phyloP scores from a whole-genome alignment of 345 rosid species.

The Erucastrum elatum region DNA sequence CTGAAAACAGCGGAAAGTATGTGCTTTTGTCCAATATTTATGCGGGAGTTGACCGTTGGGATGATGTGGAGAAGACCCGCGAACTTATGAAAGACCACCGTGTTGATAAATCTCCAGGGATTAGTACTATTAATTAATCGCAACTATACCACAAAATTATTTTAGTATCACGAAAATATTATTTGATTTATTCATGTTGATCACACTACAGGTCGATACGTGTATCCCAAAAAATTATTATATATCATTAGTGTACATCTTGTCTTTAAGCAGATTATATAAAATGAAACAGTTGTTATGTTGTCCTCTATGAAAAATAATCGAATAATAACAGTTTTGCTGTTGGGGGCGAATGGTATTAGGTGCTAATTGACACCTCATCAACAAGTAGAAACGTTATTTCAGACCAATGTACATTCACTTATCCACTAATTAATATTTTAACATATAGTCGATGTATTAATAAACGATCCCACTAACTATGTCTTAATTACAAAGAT shows the following conservation, averaged over 20 bases:
- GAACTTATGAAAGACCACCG: constrained; percentile 57
- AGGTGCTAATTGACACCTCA: constrained; percentile 38
- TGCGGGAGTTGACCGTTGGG: constrained; percentile 56
- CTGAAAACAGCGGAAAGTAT: constrained; percentile 58
- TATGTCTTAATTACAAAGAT: constrained; percentile 28
- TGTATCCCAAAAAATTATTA: constrained; percentile 29
- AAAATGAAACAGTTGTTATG: constrained; percentile 3
- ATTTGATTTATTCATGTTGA: background rate
- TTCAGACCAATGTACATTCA: constrained; percentile 22
- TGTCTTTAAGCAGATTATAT: constrained; percentile 8
- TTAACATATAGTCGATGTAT: background rate
- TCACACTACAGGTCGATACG: constrained; percentile 9
- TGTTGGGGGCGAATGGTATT: constrained; percentile 17
- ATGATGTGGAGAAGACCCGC: constrained; percentile 56
- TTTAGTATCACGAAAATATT: too few relatives aligned
- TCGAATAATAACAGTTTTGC: background rate
- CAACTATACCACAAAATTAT: background rate
- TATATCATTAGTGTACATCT: background rate
- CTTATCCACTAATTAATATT: constrained; percentile 27
- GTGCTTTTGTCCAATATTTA: constrained; percentile 69
- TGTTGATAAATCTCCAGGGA: constrained; percentile 57
- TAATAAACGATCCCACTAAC: constrained; percentile 14
- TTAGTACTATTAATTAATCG: constrained; percentile 26
- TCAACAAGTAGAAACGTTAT: constrained; percentile 7
- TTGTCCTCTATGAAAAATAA: constrained; percentile 11